These are phyloP conservation scores for Sporothrix mexicana DNA, from an alignment of 2,329 filamentous ascomycete species.

Conservation along the genomic window DNA sequence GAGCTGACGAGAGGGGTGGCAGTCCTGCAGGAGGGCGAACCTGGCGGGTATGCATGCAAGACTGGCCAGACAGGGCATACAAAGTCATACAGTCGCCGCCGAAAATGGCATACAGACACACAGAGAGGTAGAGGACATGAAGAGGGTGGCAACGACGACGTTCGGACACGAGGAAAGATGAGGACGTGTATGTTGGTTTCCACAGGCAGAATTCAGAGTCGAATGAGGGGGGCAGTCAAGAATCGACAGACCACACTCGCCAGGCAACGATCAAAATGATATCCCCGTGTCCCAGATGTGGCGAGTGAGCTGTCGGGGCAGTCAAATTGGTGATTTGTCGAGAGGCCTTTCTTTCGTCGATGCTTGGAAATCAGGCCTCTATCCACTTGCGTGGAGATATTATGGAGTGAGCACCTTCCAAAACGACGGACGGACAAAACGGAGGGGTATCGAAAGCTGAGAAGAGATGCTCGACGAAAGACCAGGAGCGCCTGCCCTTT, in stretches of 20 bases:
- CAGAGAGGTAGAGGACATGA: not conserved
- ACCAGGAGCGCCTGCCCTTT: constrained; percentile 21
- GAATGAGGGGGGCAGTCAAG: not conserved
- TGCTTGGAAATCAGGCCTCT: constrained; percentile 20
- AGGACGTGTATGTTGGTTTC: not conserved
- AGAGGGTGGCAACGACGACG: constrained; percentile 9
- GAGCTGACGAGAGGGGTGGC: not conserved
- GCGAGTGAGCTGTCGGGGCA: not conserved
- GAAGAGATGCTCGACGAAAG: not conserved
- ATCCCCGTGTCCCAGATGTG: not conserved
- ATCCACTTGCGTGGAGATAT: not conserved
- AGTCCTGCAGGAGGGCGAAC: constrained; percentile 12
- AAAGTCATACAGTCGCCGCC: not conserved
- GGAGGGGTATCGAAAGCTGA: not conserved
- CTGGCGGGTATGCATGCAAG: constrained; percentile 14
- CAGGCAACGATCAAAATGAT: constrained; percentile 1
- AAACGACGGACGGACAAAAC: not conserved
- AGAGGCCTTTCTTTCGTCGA: not conserved
- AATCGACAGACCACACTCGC: not conserved
- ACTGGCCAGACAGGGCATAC: not conserved
- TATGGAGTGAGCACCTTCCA: not conserved
- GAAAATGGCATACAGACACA: not conserved
- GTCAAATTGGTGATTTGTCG: constrained; percentile 24
- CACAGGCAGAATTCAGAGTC: not conserved
- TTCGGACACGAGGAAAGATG: not conserved